Base-by-base conservation (phyloP, 2,329 filamentous ascomycete genomes). In the Alternaria panax region DNA sequence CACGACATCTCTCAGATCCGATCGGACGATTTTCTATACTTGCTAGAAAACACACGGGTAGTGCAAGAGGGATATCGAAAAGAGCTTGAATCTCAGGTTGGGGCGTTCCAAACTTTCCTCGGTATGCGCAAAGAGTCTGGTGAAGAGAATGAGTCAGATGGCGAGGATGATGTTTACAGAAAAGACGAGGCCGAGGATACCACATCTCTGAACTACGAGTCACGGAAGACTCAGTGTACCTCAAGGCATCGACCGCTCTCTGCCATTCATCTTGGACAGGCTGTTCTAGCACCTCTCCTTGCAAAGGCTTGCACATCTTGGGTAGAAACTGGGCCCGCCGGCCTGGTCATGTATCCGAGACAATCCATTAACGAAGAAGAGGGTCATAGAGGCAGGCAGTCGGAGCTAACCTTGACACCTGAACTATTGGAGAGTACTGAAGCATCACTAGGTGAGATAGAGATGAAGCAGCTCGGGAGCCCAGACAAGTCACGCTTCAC, bases 1-100 rank as follows among this genome's bases (percentile, higher is more conserved):
- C 94, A 98, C 71, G 92, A 98, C 64, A 85, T 95, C 30, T 85
- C 87, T 0, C 90, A 94, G 65, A 94, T 98, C 9, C 75, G 80
- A 5, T 80, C 87, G 0, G 76, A 88, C 0, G 93, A 98, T 63
- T 93, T 90, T 62, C 85, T 96, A 0, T 96, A 93, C 66, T 85
- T 97, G 11, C 80, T 98, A 73, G 89, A 94, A 30, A 79, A 87
- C 11, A 90, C 91, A 0, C 74, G 73, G 0, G 81, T 97, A 0
- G 84, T 90, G 0, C 87, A 93, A 68, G 82, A 90, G 66, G 94
- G 93, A 0, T 85, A 86, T 60, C 84, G 86, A 24, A 80, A 80
- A 42, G 80, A 86, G 2, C 75, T 94, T 5, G 82, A 84, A 22
- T 72, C 75, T 16, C 76, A 81, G 24, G 63, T 67, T 22, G 75